Conservation (phyloP, 2,329 filamentous ascomycete genomes). For the Monilinia fructigena region DNA sequence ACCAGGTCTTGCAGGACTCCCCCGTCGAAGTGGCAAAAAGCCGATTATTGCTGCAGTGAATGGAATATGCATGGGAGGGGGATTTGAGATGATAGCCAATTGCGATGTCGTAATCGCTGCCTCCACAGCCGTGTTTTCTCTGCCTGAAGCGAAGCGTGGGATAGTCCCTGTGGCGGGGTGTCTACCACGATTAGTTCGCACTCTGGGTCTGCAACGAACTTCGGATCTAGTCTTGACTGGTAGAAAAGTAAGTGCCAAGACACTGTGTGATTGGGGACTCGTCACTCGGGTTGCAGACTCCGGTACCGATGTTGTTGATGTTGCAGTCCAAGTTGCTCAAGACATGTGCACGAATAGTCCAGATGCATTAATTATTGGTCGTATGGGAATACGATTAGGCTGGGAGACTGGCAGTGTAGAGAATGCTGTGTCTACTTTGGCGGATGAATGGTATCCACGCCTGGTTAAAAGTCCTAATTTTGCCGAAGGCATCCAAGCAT, state of each 20-base stretch:
- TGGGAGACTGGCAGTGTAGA: slow-evolving; percentile 33
- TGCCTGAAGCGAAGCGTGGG: slow-evolving; percentile 69
- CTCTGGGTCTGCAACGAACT: slow-evolving; percentile 63
- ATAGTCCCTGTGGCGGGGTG: slow-evolving; percentile 69
- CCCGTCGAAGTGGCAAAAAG: slow-evolving; percentile 61
- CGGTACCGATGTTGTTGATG: slow-evolving; percentile 48
- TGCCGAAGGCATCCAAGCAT: slow-evolving; percentile 68
- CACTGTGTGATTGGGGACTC: slow-evolving; percentile 63
- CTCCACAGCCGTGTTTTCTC: slow-evolving; percentile 56
- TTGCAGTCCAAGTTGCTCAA: slow-evolving; percentile 49
- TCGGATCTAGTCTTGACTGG: slow-evolving; percentile 68
- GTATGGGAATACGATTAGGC: slow-evolving; percentile 26
- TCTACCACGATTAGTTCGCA: slow-evolving; percentile 63
- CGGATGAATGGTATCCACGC: slow-evolving; percentile 55
- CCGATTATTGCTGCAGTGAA: slow-evolving; percentile 74
- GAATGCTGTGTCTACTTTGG: slow-evolving; percentile 39
- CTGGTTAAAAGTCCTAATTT: slow-evolving; percentile 68
- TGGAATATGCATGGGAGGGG: slow-evolving; percentile 69
- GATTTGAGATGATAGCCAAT: slow-evolving; percentile 73
- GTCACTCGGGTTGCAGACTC: slow-evolving; percentile 60
- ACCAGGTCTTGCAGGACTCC: slow-evolving; percentile 47
- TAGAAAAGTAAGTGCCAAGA: slow-evolving; percentile 54
- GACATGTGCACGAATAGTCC: slow-evolving; percentile 33
- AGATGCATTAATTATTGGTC: slow-evolving; percentile 30
- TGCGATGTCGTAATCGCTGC: slow-evolving; percentile 65